These are phyloP conservation scores for Furcasterigmium sp. DNA, from an alignment of 2,329 filamentous ascomycete genomes.

Conservation along the genomic window DNA sequence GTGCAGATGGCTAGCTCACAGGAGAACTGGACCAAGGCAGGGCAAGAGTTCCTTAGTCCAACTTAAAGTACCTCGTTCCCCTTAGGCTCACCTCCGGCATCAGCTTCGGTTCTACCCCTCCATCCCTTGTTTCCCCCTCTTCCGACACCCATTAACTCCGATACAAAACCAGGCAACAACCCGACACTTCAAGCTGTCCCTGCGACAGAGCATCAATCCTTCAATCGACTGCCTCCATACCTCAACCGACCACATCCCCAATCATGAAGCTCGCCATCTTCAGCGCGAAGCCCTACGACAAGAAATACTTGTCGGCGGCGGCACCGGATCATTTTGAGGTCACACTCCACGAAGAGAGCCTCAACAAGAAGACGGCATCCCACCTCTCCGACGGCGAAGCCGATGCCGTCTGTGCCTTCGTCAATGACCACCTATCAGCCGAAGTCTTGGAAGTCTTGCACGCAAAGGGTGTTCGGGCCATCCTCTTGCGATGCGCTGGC, in stretches of 20 bases:
- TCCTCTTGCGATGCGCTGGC: conserved; percentile 63
- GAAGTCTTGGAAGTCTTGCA: conserved; percentile 47
- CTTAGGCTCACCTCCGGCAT: no score
- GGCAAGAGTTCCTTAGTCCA: no score
- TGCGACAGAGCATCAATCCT: neutral
- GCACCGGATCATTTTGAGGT: conserved; percentile 38
- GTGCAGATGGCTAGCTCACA: no score
- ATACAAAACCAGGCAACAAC: no score
- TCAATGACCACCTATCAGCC: conserved; percentile 55
- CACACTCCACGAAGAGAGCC: conserved; percentile 52
- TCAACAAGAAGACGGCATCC: conserved; percentile 49
- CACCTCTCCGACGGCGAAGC: conserved; percentile 39
- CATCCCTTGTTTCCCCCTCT: neutral
- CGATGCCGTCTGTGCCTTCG: conserved; percentile 61
- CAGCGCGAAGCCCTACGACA: conserved; percentile 60
- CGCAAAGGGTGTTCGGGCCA: conserved; percentile 44
- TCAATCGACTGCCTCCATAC: neutral
- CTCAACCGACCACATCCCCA: neutral
- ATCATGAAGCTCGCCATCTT: conserved; percentile 59
- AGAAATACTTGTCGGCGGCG: conserved; percentile 43
- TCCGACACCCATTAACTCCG: no score
- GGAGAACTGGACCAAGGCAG: no score
- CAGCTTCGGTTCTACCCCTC: neutral
- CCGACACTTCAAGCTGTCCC: no score
- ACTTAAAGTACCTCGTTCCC: no score